Base-by-base conservation (phyloP, 768 basidiomycete species). In the Termitomyces sp. region DNA sequence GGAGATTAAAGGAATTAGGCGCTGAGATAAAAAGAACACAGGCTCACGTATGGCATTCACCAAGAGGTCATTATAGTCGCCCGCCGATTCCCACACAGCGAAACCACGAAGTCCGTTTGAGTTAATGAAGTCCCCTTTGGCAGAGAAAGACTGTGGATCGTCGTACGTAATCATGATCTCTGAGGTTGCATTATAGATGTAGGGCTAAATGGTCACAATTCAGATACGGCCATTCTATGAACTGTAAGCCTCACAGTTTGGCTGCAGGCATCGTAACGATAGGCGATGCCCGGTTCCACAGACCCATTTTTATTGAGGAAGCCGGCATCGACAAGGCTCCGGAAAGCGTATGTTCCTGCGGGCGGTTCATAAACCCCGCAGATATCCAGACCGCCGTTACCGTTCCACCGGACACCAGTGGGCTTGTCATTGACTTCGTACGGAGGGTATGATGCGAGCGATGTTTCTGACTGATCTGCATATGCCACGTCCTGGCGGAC, bases 61-160 rank as follows among this genome's bases (percentile, higher is more conserved):
- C 43, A 90, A 72, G 19, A 79, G 74, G 62, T 88, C 76, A n/a
- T 82, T 60, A 49, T 70, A 76, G 65, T 89, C 89, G 4, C 85
- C 85, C 30, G 80, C 85, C 45, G 84, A 79, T 65, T 89, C 84
- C 87, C 87, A 89, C 69, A 86, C 80, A 1, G 82, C 72, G 67
- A 89, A 89, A 3, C 88, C 89, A 56, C 71, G 73, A n/a, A 91
- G 69, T 6, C 79, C 79, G 11, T 68, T 67, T 14, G 67, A 57
- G 49, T 76, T 75, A 63, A 89, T 85, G 66, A 77, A 89, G 3
- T 65, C 61, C 7, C 87, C 88, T 70, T 89, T 89, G 51, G 74
- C 76, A 25, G 68, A 70, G 59, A 86, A 87, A 0, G 88, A 87
- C 47, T 72, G 62, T 0, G 81, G 65, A 60, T 88, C 72, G 57